Evolutionary conservation across 768 basidiomycete species (phyloP), one percentile per base, ranked within the genome.

Genomic region (Tulasnella sp.): DNA sequence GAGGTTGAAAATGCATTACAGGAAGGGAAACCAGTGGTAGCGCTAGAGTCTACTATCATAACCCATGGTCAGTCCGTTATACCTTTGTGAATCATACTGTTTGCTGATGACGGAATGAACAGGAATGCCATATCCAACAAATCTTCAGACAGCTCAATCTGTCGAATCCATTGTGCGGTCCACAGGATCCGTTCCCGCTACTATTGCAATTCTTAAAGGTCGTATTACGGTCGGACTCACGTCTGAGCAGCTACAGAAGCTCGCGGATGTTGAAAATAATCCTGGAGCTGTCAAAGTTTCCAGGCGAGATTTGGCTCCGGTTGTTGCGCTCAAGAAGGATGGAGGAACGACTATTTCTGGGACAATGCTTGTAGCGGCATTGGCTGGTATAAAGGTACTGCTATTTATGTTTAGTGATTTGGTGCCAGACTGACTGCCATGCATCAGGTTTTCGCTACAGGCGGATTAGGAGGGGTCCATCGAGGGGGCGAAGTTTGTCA

Each of bases 401-500:
- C n/a, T n/a, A n/a, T 62, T 62, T 48, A 58, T 62, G 16, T 7
- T n/a, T 24, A 7, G 16, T 43, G 2, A 13, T 40, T 61, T 20
- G 57, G 37, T 31, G 16, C 4, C 15, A 29, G 28, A 49, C 27
- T 16, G 16, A 40, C 20, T n/a, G 4, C 8, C 28, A 20, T 31
- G 32, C 31, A 25, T 9, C 57, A 89, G 85, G 74, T 89, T 8
- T 90, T 92, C 65, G 78, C 85, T 15, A 99, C 93, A 2, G 93
- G 93, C 60, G 93, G 92, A 9, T 74, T 91, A 16, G 89, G 88
- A 7, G 89, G 89, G 37, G 90, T 91, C 2, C 90, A 84, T 63
- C 72, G 83, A 1, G 79, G 79, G 7, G 84, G 77, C 29, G 77
- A 83, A 70, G 70, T 71, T 57, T 69, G 89, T 79, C 54, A 58